A percentile compares a stretch with the other conserved stretches of the same genome.
Evolutionary conservation across 192 early-diverging fungal genomes (phyloP).

Genomic region (Gorgonomyces haynaldii): DNA sequence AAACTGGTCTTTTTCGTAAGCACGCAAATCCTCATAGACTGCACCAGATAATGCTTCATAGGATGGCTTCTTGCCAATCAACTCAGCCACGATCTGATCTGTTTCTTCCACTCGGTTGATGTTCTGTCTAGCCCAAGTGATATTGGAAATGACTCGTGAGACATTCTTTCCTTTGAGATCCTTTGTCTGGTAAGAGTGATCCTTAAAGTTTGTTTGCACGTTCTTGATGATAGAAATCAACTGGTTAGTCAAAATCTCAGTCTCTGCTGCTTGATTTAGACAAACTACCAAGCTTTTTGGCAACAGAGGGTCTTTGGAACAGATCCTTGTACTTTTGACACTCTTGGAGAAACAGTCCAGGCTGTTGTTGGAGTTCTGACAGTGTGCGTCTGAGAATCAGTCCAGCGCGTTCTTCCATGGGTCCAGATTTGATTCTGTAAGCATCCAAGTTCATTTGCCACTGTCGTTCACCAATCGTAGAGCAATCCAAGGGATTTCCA

Average conservation of each 20-base stretch:
- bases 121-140: constrained; percentile 32
- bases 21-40: constrained; percentile 22
- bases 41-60: constrained; percentile 16
- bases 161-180: constrained; percentile 12
- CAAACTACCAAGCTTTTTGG: constrained; percentile 23
- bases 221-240: constrained; percentile 19
- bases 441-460: constrained; percentile 23
- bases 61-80: constrained; percentile 16
- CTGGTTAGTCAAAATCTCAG: constrained; percentile 27
- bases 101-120: constrained; percentile 29
- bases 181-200: constrained; percentile 10
- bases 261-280: constrained; percentile 28
- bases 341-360: constrained; percentile 35
- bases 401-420: constrained; percentile 20
- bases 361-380: constrained; percentile 19
- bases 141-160: constrained; percentile 12
- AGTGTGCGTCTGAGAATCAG: constrained; percentile 26
- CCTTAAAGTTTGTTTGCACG: constrained; percentile 17
- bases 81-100: constrained; percentile 12
- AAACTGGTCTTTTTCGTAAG: constrained; percentile 35
- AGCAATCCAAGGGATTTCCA: constrained; percentile 12
- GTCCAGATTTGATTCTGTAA: constrained; percentile 15
- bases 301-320: constrained; percentile 19
- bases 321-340: constrained; percentile 34
- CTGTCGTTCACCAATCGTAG: constrained; percentile 10